A percentile compares a stretch with the other conserved stretches of the same genome.
phyloP scores from a whole-genome alignment of 1,284 basidiomycete species.

The Cutaneotrichosporon arboriforme region DNA sequence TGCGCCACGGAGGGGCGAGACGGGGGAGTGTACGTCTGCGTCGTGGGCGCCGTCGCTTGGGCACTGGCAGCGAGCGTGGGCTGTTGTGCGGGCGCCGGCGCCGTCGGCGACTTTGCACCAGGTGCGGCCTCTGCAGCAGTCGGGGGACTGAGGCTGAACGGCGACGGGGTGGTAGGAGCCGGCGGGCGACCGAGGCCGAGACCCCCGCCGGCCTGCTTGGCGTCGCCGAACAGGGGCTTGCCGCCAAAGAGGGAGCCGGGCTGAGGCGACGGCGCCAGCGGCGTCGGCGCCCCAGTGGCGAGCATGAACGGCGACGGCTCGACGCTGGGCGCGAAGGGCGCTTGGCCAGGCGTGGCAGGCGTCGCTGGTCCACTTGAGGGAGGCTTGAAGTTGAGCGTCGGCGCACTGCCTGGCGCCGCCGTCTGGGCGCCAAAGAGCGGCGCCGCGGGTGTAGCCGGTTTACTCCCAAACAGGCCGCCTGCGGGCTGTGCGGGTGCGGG shows the following conservation, averaged over 20 bases:
- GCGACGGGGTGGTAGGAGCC: slow-evolving; percentile 12
- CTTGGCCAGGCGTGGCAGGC: neutral
- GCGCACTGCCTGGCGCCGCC: neutral
- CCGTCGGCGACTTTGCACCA: neutral
- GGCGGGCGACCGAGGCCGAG: neutral
- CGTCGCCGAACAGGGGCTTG: neutral
- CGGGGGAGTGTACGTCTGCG: slow-evolving; percentile 17
- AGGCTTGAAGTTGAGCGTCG: neutral
- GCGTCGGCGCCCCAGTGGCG: neutral
- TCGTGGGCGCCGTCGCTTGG: neutral
- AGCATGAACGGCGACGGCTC: neutral
- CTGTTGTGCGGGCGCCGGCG: neutral
- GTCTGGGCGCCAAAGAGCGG: slow-evolving; percentile 2
- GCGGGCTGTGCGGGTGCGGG: neutral
- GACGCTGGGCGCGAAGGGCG: neutral
- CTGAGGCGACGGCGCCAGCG: slow-evolving; percentile 3
- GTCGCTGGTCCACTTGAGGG: neutral
- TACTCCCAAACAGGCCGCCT: neutral
- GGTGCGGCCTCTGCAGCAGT: neutral
- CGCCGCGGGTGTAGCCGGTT: neutral
- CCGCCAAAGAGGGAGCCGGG: neutral
- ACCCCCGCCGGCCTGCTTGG: too few species aligned
- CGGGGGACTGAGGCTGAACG: slow-evolving; percentile 2
- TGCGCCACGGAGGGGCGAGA: slow-evolving; percentile 31
- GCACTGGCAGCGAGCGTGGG: neutral